phyloP scores from a whole-genome alignment of 106 monocot species.

The Platanthera zijinensis region DNA sequence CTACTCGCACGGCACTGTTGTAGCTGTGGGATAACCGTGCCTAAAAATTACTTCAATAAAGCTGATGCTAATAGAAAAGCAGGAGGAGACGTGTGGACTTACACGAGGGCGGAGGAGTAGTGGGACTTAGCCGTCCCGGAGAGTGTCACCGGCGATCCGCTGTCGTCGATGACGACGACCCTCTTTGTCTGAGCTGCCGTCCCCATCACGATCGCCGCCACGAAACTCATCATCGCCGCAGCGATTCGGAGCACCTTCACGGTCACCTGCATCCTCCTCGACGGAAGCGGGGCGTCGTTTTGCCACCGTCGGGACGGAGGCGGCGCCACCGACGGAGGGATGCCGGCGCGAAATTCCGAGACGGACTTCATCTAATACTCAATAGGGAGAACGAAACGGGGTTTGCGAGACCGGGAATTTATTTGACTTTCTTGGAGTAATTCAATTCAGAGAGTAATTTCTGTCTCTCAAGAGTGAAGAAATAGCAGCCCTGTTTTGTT shows the following conservation, averaged over 20 bases:
- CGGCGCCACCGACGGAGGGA: background rate
- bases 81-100: background rate
- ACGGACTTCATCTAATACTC: background rate
- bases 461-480: too few relatives aligned
- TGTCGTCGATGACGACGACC: background rate
- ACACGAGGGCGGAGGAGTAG: conserved; percentile 20
- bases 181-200: conserved; percentile 8
- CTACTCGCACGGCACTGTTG: too few relatives aligned
- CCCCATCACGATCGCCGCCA: conserved; percentile 21
- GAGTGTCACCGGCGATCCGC: background rate
- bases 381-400: background rate
- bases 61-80: too few relatives aligned
- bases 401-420: too few relatives aligned
- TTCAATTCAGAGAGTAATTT: too few relatives aligned
- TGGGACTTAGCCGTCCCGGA: conserved; percentile 4
- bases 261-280: background rate
- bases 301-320: background rate
- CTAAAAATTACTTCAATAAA: too few relatives aligned
- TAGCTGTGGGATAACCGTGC: too few relatives aligned
- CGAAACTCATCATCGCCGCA: conserved; percentile 7
- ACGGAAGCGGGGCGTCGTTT: background rate
- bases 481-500: too few relatives aligned
- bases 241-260: conserved; percentile 7
- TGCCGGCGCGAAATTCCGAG: background rate
- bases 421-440: too few relatives aligned